A percentile compares a stretch with the other conserved stretches of the same genome.
Evolutionary conservation across 192 early-diverging fungal species (phyloP).

Genomic region (Spizellomyces sp.): DNA sequence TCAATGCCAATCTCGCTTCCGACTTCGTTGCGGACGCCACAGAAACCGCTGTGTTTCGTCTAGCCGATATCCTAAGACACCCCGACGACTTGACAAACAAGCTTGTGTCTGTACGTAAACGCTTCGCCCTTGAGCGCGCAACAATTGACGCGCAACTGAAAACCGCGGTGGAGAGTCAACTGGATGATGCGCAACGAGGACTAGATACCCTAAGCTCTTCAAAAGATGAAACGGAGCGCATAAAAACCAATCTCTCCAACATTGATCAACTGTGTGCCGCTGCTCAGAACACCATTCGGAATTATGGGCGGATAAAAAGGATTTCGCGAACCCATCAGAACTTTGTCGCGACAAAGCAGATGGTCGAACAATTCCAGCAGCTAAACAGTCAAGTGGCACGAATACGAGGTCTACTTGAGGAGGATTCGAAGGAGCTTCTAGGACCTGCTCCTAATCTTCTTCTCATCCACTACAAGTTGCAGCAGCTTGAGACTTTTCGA

Average conservation of each 20-base stretch:
- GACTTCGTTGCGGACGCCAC: constrained; percentile 32
- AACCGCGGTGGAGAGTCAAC: constrained; percentile 87
- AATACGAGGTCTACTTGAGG: constrained; percentile 68
- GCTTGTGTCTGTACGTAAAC: constrained; percentile 75
- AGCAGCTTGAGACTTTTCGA: constrained; percentile 81
- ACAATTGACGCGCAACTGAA: constrained; percentile 95
- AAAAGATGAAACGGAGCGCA: constrained; percentile 55
- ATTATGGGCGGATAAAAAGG: constrained; percentile 90
- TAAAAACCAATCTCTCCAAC: constrained; percentile 75
- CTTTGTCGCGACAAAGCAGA: constrained; percentile 85
- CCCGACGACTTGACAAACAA: constrained; percentile 94
- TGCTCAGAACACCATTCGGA: constrained; percentile 81
- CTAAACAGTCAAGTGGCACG: constrained; percentile 79
- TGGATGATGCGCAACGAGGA: constrained; percentile 88
- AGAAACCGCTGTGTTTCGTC: constrained; percentile 76
- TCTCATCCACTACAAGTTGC: constrained; percentile 84
- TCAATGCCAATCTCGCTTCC: constrained; percentile 10
- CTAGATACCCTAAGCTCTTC: constrained; percentile 58
- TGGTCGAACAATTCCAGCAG: constrained; percentile 85
- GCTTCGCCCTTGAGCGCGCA: constrained; percentile 86
- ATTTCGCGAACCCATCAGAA: constrained; percentile 94
- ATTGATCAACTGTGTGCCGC: constrained; percentile 87
- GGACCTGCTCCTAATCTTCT: constrained; percentile 80
- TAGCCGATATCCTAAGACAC: constrained; percentile 84
- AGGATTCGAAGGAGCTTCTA: constrained; percentile 55